Evolutionary conservation across 192 early-diverging fungal genomes (phyloP).

Genomic region (Linnemannia elongata): DNA sequence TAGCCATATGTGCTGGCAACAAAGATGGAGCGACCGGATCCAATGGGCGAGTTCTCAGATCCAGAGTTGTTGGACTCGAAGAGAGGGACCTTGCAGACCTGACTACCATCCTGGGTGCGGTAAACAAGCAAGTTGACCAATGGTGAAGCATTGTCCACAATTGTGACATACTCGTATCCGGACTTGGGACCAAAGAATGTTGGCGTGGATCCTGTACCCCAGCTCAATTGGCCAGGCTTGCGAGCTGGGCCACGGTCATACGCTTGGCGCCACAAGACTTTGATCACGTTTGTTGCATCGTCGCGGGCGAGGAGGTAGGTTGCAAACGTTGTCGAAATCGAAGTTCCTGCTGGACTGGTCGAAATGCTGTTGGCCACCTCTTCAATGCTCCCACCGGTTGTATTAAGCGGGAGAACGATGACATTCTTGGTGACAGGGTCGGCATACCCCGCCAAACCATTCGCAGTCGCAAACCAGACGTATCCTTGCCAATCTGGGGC

Average conservation of each 20-base stretch:
- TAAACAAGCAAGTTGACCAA: slow-evolving; percentile 40
- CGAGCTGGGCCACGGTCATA: slow-evolving; percentile 41
- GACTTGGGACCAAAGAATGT: slow-evolving; percentile 40
- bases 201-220: slow-evolving; percentile 37
- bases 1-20: slow-evolving; percentile 35
- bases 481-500: slow-evolving; percentile 42
- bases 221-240: slow-evolving; percentile 39
- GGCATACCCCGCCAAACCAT: slow-evolving; percentile 32
- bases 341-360: slow-evolving; percentile 33
- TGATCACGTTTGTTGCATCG: slow-evolving; percentile 25
- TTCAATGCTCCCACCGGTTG: slow-evolving; percentile 17
- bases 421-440: slow-evolving; percentile 28
- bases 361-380: slow-evolving; percentile 35
- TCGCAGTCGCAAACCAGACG: slow-evolving; percentile 36
- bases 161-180: slow-evolving; percentile 27
- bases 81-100: slow-evolving; percentile 31
- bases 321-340: slow-evolving; percentile 29
- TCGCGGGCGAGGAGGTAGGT: slow-evolving; percentile 32
- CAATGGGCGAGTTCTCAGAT: slow-evolving; percentile 39
- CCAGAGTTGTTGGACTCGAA: slow-evolving; percentile 38
- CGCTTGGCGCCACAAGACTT: slow-evolving; percentile 25
- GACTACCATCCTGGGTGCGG: slow-evolving; percentile 31
- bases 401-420: slow-evolving; percentile 14
- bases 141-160: slow-evolving; percentile 41
- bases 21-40: slow-evolving; percentile 29